Base-by-base conservation (phyloP, 805 yeast species). In the Candida boidinii region DNA sequence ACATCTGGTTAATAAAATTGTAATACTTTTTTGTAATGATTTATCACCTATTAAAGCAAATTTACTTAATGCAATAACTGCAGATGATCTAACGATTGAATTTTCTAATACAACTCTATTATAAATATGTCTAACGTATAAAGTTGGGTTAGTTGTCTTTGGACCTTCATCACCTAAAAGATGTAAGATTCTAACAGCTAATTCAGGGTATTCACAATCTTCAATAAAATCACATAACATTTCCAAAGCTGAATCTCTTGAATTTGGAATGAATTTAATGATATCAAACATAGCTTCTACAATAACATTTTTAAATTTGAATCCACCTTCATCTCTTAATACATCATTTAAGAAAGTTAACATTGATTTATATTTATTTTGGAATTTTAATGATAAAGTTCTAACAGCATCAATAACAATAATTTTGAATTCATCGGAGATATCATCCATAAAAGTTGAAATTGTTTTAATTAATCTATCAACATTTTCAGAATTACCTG, bases 91-190 rank as follows among this genome's bases (percentile, higher is more conserved):
- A 35, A 92, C 88, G 37, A 88, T 79, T 5, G 97, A 85, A 59
- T 92, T 92, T 53, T 92, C 98, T 52, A 92, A 73, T 5, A 90
- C 96, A 54, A 92, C 90, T 56, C 98, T 76, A 71, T 92, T 92
- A 66, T 90, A 92, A 45, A 92, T 90, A 59, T 88, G 95, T 64
- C 98, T 80, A 41, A 92, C 88, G 59, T 86, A 90, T 48, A 83
- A 69, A 1, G 95, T 81, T 36, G 97, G 96, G 42, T 80, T 81
- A 7, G 79, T 46, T 5, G 95, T 79, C 37, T 68, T 64, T 49
- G 98, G 96, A 39, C 98, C 98, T 58, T 88, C 95, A 44, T 79
- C 83, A 54, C 98, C 98, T 43, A 92, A 71, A 40, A 90, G 60
- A 60, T 88, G 95, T 57, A 92, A 69, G 37, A 92, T 79, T 53